Evolutionary conservation across 78 protist species (phyloP), one percentile per base, ranked within the genome.

Genomic region (Cavenderia fasciculata): DNA sequence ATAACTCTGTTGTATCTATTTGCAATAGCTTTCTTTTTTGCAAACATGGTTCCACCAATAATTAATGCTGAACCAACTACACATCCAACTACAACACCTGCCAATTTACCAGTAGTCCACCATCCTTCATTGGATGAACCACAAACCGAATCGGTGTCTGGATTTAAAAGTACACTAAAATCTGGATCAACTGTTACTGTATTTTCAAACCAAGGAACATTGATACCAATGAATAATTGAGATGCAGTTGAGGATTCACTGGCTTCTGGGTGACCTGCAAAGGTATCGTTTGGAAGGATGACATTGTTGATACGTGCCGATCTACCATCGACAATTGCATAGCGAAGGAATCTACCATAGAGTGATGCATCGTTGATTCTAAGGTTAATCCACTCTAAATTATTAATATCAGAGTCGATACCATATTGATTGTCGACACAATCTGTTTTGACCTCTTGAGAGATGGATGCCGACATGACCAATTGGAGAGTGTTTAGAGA

Each of bases 391-490:
- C 43, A 63, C 3, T 63, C 33, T 16, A 63, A 21, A 36, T 21
- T 27, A 34, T 61, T 61, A 2, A 2, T 18, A 25, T 21, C 11
- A 38, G 11, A 4, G 16, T 61, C 69, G 4, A 5, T 34, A 2
- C 44, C 11, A 10, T 61, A 61, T 63, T 77, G 59, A 23, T 40
- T 27, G 10, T 25, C 21, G 3, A 47, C 21, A 18, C 87, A 77
- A 27, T 11, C 10, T 11, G 21, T 40, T 1, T 19, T 11, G 8
- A 62, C 23, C 0, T 59, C 12, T 21, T 44, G 19, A 16, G 34
- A 41, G 5, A 62, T 36, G 29, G 61, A 36, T 12, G 87, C 14
- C 23, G 72, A 69, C 88, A 78, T 65, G 34, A 78, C 66, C 4
- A 78, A 27, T 65, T 65, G 49, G 0, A 78, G 25, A 2, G 19